Percentiles rank a stretch among this genome's conserved stretches.
These are phyloP conservation scores for Centrapalus pauciflorus DNA, from an alignment of 129 eudicot species.

Conservation along the genomic window DNA sequence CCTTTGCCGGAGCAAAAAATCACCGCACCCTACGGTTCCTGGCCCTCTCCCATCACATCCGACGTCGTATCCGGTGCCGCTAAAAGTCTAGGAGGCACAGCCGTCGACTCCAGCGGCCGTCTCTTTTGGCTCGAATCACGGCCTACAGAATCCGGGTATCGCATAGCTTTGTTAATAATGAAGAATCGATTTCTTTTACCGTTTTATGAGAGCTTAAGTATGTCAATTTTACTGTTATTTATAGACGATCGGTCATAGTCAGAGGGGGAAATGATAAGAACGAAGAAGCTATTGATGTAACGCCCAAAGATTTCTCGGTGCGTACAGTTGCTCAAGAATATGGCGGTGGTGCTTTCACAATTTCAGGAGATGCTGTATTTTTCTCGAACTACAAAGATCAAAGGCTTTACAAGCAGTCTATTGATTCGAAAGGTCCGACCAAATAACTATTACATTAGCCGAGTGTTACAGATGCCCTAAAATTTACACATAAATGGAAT, in stretches of 20 bases:
- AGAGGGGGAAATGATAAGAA: slow-evolving; percentile 44
- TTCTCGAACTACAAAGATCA: slow-evolving; percentile 95
- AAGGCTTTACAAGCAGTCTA: slow-evolving; percentile 73
- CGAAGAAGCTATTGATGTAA: slow-evolving; percentile 61
- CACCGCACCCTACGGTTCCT: slow-evolving; percentile 85
- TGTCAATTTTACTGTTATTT: slow-evolving; percentile 6
- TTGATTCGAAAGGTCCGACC: slow-evolving; percentile 48
- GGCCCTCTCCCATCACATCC: slow-evolving; percentile 91
- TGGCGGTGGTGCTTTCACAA: slow-evolving; percentile 87
- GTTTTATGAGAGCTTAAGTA: neutral
- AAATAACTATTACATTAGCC: neutral
- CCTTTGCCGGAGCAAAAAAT: slow-evolving; percentile 34
- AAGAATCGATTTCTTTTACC: neutral
- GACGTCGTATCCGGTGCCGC: slow-evolving; percentile 78
- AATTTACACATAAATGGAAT: neutral
- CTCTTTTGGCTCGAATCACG: slow-evolving; percentile 89
- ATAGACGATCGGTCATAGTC: slow-evolving; percentile 74
- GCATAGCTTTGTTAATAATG: neutral
- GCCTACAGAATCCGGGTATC: slow-evolving; percentile 84
- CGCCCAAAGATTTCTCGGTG: slow-evolving; percentile 75
- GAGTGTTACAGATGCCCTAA: neutral
- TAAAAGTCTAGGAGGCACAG: slow-evolving; percentile 78
- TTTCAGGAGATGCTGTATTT: slow-evolving; percentile 54
- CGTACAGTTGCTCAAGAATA: slow-evolving; percentile 89
- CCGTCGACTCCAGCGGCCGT: slow-evolving; percentile 68